Evolutionary conservation across 2,329 filamentous ascomycete genomes (phyloP).

Genomic region (Scedosporium apiospermum): DNA sequence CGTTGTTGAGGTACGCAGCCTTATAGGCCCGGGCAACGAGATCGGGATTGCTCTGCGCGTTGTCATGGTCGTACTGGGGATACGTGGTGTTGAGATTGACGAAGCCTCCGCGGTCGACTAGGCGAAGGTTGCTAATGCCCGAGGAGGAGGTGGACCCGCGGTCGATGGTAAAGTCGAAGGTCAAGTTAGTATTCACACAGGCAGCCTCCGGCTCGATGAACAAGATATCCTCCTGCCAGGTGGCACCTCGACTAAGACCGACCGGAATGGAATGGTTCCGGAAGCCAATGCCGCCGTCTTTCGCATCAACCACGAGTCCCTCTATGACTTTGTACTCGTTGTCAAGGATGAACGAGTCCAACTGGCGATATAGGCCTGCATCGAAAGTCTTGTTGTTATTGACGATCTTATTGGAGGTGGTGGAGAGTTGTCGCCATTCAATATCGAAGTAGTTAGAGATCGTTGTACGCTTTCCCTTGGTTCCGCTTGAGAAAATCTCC

Average conservation of each 20-base stretch:
- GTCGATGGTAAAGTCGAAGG: conserved; percentile 27
- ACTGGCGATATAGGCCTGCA: conserved; percentile 14
- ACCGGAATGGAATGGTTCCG: conserved; percentile 32
- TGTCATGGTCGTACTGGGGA: conserved; percentile 18
- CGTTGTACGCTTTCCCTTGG: conserved; percentile 14
- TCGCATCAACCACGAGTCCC: conserved; percentile 31
- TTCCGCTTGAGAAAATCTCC: conserved; percentile 28
- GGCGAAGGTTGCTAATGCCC: conserved; percentile 14
- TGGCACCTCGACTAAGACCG: conserved; percentile 21
- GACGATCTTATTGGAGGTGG: conserved; percentile 11
- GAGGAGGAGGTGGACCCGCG: conserved; percentile 3
- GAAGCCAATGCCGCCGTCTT: conserved; percentile 31
- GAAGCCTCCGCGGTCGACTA: conserved; percentile 35
- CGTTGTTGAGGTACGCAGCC: conserved; percentile 32
- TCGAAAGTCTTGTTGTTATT: conserved; percentile 22
- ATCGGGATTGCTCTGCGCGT: conserved; percentile 25
- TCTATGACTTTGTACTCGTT: conserved; percentile 25
- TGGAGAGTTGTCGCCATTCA: conserved; percentile 18
- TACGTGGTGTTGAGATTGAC: conserved; percentile 23
- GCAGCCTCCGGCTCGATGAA: conserved; percentile 34
- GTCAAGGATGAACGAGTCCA: conserved; percentile 21
- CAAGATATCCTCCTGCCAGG: conserved; percentile 36
- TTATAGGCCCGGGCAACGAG: conserved; percentile 29
- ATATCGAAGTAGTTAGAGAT: conserved; percentile 35
- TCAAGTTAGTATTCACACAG: conserved; percentile 33